A percentile compares a stretch with the other conserved stretches of the same genome.
phyloP scores from a whole-genome alignment of 345 rosid species.

The Tarenaya hassleriana region DNA sequence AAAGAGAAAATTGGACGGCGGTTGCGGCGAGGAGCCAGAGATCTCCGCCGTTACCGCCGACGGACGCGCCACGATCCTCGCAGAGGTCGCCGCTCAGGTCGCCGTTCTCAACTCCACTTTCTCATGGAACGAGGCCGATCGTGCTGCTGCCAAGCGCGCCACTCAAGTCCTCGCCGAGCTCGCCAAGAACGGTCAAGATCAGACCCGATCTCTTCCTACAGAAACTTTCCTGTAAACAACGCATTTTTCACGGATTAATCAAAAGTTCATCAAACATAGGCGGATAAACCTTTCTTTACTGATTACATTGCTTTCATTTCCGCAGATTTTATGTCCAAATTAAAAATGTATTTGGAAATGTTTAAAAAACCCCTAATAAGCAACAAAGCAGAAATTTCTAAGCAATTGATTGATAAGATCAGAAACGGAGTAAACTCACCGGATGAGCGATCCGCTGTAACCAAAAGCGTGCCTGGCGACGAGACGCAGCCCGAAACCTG shows the following conservation, averaged over 20 bases:
- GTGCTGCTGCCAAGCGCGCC: constrained; percentile 91
- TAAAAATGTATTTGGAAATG: neutral
- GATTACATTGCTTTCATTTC: constrained; percentile 4
- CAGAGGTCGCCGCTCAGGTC: constrained; percentile 70
- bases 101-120: constrained; percentile 56
- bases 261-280: neutral
- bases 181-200: constrained; percentile 77
- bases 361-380: neutral
- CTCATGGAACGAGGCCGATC: constrained; percentile 91
- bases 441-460: constrained; percentile 40
- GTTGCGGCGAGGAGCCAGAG: constrained; percentile 40
- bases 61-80: constrained; percentile 49
- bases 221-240: too few species aligned
- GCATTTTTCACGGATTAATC: too few species aligned
- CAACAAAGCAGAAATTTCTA: neutral
- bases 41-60: constrained; percentile 56
- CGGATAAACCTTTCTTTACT: too few species aligned
- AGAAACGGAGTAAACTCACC: constrained; percentile 33
- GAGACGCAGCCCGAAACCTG: constrained; percentile 40
- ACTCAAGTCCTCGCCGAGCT: constrained; percentile 96
- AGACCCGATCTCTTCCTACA: constrained; percentile 16
- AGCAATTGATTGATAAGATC: neutral
- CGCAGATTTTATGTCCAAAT: neutral
- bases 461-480: constrained; percentile 80
- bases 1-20: constrained; percentile 72